Conservation (phyloP, 805 yeast genomes). For the Lachancea sp. region DNA sequence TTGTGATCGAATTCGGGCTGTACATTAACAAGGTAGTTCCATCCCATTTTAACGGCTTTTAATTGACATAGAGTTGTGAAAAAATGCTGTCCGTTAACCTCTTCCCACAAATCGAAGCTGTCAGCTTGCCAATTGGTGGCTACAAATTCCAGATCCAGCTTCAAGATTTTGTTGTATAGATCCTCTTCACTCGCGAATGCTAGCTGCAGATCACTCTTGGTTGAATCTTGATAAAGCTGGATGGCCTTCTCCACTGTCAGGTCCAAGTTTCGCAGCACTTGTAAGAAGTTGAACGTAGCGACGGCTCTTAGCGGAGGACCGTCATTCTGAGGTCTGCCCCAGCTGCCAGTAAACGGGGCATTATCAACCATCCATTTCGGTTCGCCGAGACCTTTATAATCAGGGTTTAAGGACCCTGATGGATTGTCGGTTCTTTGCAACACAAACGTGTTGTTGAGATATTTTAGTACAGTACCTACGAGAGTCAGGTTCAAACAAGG, state of each 20-base stretch:
- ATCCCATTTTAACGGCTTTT: constrained; percentile 57
- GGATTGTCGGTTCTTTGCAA: constrained; percentile 65
- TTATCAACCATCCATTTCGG: constrained; percentile 77
- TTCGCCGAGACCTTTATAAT: constrained; percentile 68
- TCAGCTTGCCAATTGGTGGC: constrained; percentile 50
- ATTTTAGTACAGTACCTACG: constrained; percentile 45
- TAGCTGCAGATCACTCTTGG: constrained; percentile 2
- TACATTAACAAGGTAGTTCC: constrained; percentile 32
- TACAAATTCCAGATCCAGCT: constrained; percentile 66
- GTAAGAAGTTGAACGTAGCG: constrained; percentile 52
- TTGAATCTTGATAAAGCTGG: constrained; percentile 11
- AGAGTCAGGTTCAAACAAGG: constrained; percentile 15
- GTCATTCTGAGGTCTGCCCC: constrained; percentile 97
- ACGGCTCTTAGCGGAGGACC: constrained; percentile 83
- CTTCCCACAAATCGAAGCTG: constrained; percentile 95
- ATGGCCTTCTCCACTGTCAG: constrained; percentile 28
- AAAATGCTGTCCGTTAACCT: constrained; percentile 64
- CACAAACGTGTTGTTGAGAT: constrained; percentile 49
- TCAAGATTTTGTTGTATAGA: constrained; percentile 48
- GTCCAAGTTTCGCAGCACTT: constrained; percentile 34
- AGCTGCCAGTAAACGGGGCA: constrained; percentile 50
- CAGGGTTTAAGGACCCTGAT: constrained; percentile 50
- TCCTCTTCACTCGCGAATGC: constrained; percentile 29
- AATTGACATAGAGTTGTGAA: constrained; percentile 74
- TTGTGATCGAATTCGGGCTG: constrained; percentile 21